Conservation (phyloP, 2,329 filamentous ascomycete species). For the Fusarium tanahbumbuense region DNA sequence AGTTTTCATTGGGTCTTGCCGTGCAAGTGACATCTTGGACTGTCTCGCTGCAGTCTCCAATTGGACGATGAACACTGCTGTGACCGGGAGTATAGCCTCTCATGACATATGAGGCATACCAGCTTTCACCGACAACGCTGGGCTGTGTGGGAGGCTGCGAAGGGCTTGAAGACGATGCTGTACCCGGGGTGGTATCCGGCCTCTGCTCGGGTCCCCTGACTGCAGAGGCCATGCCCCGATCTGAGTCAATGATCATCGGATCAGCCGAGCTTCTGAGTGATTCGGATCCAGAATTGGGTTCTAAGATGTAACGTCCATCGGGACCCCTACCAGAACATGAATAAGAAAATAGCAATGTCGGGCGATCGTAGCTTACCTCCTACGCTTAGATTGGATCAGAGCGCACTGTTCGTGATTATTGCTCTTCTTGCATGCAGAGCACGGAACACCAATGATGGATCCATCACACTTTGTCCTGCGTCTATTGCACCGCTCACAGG, state of each 20-base stretch:
- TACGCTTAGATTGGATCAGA: background rate
- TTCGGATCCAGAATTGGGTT: background rate
- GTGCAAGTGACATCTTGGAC: background rate
- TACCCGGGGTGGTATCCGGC: rapidly evolving
- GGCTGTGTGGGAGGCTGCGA: background rate
- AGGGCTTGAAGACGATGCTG: background rate
- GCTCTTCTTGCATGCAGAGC: conserved; percentile 1
- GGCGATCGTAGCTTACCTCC: too few species aligned
- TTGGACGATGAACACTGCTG: conserved; percentile 1
- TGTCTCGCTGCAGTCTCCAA: background rate
- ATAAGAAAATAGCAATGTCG: too few species aligned
- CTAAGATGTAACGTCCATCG: background rate
- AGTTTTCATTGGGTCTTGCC: rapidly evolving
- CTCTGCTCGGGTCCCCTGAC: rapidly evolving
- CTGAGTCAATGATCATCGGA: background rate
- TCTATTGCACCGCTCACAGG: background rate
- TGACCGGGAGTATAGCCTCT: conserved; percentile 9
- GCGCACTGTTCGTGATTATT: background rate
- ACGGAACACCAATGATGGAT: background rate
- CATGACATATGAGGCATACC: conserved; percentile 10
- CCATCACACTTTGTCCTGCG: conserved; percentile 12
- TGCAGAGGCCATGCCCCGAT: rapidly evolving
- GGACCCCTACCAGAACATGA: background rate
- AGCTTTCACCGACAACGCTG: conserved; percentile 1
- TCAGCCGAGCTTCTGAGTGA: rapidly evolving